Conservation (phyloP, 208 protist genomes). For the Crithidia fasciculata region DNA sequence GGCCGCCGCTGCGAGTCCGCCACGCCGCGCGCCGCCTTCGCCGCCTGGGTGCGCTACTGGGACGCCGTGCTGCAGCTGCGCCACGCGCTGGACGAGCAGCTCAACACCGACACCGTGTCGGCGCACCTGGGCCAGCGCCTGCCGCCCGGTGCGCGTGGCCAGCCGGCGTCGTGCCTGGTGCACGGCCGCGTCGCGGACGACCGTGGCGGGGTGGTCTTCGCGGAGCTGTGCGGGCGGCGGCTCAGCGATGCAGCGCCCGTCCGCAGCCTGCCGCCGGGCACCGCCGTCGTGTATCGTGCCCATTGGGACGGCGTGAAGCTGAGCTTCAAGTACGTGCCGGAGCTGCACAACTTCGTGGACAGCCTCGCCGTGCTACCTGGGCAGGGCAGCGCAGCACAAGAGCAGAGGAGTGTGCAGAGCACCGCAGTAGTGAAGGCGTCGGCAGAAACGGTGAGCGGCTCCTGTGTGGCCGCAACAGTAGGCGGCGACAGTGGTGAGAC, state of each 20-base stretch:
- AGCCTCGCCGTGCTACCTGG: too few species aligned
- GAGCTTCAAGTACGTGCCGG: background rate
- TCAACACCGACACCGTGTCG: conserved; percentile 7
- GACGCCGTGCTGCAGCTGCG: conserved; percentile 22
- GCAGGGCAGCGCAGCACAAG: too few species aligned
- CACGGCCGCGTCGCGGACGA: conserved; percentile 25
- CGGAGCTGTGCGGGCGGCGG: conserved; percentile 16
- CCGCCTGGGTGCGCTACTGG: conserved; percentile 36
- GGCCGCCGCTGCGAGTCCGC: conserved; percentile 3
- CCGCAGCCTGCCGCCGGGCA: conserved; percentile 17
- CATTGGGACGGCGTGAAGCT: background rate
- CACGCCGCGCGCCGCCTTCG: conserved; percentile 15
- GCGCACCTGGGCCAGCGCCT: conserved; percentile 29
- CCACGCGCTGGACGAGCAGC: conserved; percentile 6
- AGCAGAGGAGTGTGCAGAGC: too few species aligned
- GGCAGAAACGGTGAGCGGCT: too few species aligned
- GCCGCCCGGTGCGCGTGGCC: background rate
- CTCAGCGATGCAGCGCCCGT: conserved; percentile 3
- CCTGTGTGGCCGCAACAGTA: too few species aligned
- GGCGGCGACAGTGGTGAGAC: too few species aligned
- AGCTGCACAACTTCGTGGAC: background rate
- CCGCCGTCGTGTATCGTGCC: conserved; percentile 15
- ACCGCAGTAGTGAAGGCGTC: too few species aligned
- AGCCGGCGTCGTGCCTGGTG: conserved; percentile 27
- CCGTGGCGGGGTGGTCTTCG: conserved; percentile 24